Evolutionary conservation across 768 basidiomycete species (phyloP).

Genomic region (Boletus eberwhitei): DNA sequence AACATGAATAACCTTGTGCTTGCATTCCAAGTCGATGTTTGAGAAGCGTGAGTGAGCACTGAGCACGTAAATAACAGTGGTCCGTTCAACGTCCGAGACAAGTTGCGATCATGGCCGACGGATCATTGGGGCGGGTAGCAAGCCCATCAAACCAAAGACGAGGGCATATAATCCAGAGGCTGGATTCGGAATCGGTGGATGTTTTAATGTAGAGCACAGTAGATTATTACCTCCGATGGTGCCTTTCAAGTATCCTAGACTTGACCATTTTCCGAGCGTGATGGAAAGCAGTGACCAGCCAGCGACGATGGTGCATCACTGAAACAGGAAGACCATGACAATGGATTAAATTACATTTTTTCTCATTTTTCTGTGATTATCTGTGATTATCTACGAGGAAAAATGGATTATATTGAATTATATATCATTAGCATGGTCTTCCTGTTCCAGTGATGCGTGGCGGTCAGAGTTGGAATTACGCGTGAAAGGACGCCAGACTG

Average conservation of each 20-base stretch:
- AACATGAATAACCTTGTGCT: slow-evolving; percentile 4
- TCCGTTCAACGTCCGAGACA: slow-evolving; percentile 11
- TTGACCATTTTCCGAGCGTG: slow-evolving; percentile 66
- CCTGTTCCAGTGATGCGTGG: too few species aligned
- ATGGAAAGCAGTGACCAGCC: slow-evolving; percentile 65
- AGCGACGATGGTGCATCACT: slow-evolving; percentile 65
- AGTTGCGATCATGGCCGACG: slow-evolving; percentile 42
- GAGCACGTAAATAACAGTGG: background rate
- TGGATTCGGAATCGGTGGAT: slow-evolving; percentile 27
- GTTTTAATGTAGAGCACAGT: background rate
- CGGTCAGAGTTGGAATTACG: slow-evolving; percentile 68
- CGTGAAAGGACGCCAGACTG: slow-evolving; percentile 64
- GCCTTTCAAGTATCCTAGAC: slow-evolving; percentile 61
- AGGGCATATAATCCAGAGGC: slow-evolving; percentile 70
- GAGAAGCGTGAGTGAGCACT: background rate
- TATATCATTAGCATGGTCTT: too few species aligned
- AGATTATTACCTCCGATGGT: slow-evolving; percentile 53
- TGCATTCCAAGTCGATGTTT: slow-evolving; percentile 7
- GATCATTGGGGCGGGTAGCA: slow-evolving; percentile 63
- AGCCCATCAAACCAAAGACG: slow-evolving; percentile 69
- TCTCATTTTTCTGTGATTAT: too few species aligned
- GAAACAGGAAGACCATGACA: too few species aligned
- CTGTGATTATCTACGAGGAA: too few species aligned
- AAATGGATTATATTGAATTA: too few species aligned
- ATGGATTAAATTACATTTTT: too few species aligned